Evolutionary conservation across 257 asterid genomes (phyloP).

Genomic region (Vinca minor): DNA sequence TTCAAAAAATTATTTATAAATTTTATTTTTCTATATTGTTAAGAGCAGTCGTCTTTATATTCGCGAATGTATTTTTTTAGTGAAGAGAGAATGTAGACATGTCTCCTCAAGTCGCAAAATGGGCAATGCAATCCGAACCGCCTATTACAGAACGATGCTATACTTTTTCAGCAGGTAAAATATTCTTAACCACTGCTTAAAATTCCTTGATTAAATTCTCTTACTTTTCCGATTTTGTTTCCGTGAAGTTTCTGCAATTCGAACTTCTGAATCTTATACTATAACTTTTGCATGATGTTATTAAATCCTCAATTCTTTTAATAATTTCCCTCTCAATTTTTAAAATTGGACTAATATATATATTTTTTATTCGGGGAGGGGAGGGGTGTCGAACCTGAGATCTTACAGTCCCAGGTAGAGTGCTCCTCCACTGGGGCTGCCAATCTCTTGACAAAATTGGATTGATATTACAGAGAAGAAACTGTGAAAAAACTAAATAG

Average conservation of each 20-base stretch:
- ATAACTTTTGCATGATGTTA: neutral
- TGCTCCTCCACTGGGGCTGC: too few species aligned
- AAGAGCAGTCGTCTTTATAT: too few species aligned
- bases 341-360: too few species aligned
- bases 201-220: neutral
- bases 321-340: too few species aligned
- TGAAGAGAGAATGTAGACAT: neutral
- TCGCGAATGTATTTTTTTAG: neutral
- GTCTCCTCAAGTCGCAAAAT: slow-evolving; percentile 11
- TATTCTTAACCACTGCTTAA: neutral
- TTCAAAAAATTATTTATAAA: too few species aligned
- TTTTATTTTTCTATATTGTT: too few species aligned
- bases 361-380: too few species aligned
- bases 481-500: too few species aligned
- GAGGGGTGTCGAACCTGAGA: too few species aligned
- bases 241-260: neutral
- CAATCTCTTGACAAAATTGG: too few species aligned
- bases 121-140: slow-evolving; percentile 14
- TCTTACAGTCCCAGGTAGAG: too few species aligned
- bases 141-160: neutral
- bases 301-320: neutral
- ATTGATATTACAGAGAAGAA: too few species aligned
- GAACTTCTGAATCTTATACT: neutral
- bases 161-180: neutral
- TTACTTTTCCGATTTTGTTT: neutral